Conservation (phyloP, 352 stramenopile genomes). For the Phytophthora multivora region DNA sequence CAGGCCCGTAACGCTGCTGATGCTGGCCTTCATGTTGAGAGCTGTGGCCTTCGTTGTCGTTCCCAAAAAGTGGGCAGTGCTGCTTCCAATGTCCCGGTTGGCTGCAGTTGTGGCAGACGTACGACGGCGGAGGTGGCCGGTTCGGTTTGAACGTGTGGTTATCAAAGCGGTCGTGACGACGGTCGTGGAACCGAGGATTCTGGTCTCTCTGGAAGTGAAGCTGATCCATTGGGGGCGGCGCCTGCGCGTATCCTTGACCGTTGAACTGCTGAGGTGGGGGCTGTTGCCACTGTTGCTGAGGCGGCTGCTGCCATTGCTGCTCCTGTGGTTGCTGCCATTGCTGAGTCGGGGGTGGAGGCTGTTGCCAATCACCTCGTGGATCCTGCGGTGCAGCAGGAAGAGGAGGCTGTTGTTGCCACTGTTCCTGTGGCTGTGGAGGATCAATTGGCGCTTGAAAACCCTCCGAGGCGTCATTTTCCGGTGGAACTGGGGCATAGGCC, state of each 20-base stretch:
- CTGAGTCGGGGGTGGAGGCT: constrained; percentile 2
- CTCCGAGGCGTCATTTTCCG: constrained; percentile 6
- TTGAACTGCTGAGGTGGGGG: constrained; percentile 15
- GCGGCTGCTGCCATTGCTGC: constrained; percentile 16
- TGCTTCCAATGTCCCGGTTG: constrained; percentile 84
- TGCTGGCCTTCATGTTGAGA: constrained; percentile 9
- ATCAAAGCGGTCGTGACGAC: constrained; percentile 24
- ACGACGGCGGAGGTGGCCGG: constrained; percentile 56
- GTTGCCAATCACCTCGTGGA: constrained; percentile 13
- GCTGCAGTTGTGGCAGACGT: constrained; percentile 81
- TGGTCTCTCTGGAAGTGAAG: constrained; percentile 30
- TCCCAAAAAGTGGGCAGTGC: constrained; percentile 54
- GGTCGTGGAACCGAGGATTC: constrained; percentile 30
- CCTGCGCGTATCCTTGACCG: constrained; percentile 15
- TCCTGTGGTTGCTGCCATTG: constrained; percentile 23
- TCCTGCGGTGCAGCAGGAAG: constrained; percentile 9
- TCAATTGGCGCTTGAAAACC: constrained; percentile 2
- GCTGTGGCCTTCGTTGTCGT: constrained; percentile 18
- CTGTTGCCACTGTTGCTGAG: constrained; percentile 19
- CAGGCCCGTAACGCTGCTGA: constrained; percentile 12
- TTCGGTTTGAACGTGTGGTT: constrained; percentile 30
- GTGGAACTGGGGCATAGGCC: constrained; percentile 39
- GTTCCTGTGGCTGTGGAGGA: constrained; percentile 11
- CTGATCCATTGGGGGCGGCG: constrained; percentile 11
- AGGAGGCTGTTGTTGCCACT: constrained; percentile 14